Evolutionary conservation across 139 green algal species (phyloP), one percentile per base, ranked within the genome.

Genomic region (Micractinium sp.): DNA sequence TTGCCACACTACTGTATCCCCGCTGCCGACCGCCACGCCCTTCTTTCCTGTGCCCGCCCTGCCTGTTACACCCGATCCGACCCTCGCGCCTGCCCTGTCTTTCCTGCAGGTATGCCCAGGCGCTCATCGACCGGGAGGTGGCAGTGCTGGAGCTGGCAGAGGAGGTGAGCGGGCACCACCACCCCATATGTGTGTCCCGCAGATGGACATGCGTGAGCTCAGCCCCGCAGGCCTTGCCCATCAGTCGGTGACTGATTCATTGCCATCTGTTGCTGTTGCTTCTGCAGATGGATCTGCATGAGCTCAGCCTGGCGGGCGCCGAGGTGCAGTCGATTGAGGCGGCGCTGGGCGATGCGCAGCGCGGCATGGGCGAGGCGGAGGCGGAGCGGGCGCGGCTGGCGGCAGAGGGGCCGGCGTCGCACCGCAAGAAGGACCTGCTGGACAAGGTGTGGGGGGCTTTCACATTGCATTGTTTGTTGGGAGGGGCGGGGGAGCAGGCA

Each of bases 401-500:
- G 81, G 91, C 91, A 20, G 94, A 97, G 83, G 95, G 95, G 4
- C 95, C 95, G 22, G 93, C 94, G 63, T 90, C 86, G 60, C 94
- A 97, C 90, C 91, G 95, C 80, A 97, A 96, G 89, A 91, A 91
- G 56, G 95, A 97, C 91, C 38, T 94, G 73, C 91, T 97, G 53
- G 95, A 97, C 85, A 96, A 96, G 78, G 92, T 90, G 61, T 56
- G 78, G 7, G 71, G 71, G 15, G 2, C 16, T 15, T 73, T 73
- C 7, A n/a, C n/a, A n/a, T n/a, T n/a, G n/a, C n/a, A n/a, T n/a
- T n/a, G n/a, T n/a, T n/a, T n/a, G n/a, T n/a, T n/a, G n/a, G 66
- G 66, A 27, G 18, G 66, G 66, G 12, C 16, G 66, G 66, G 18
- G 66, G 18, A 31, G 66, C 66, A 31, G 66, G 19, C 22, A n/a